Conservation (phyloP, 495 filamentous ascomycete genomes). For the Daldinia caldariorum region DNA sequence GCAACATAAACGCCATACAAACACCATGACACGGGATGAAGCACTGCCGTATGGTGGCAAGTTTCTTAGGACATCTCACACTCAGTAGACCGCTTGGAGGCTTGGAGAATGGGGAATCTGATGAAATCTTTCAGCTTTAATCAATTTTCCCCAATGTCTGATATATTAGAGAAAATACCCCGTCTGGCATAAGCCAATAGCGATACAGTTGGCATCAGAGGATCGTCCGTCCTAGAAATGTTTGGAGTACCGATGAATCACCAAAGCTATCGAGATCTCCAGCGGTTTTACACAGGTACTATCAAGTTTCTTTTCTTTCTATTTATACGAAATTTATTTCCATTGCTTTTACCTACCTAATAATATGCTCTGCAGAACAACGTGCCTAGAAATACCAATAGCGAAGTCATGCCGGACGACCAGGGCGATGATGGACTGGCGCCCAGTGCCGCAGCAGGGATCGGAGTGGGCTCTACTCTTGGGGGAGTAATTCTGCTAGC, state of each 20-base stretch:
- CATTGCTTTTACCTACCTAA: too few relatives aligned
- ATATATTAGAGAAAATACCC: neutral
- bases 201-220: conserved; percentile 11
- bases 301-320: neutral
- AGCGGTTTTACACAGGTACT: conserved; percentile 17
- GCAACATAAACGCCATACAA: conserved; percentile 27
- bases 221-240: neutral
- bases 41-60: neutral
- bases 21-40: conserved; percentile 22
- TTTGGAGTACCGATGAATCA: conserved; percentile 14
- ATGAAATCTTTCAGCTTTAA: neutral
- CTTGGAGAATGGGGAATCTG: neutral
- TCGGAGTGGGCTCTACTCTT: conserved; percentile 34
- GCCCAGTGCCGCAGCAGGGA: conserved; percentile 21
- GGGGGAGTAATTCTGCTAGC: conserved; percentile 31
- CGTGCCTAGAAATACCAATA: neutral
- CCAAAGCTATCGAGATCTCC: conserved; percentile 1
- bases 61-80: neutral
- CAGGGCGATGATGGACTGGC: conserved; percentile 9
- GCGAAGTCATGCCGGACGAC: neutral
- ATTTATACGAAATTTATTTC: too few relatives aligned
- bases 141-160: neutral
- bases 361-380: neutral
- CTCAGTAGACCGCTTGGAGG: neutral
- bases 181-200: neutral